A percentile compares a stretch with the other conserved stretches of the same genome.
These are phyloP conservation scores for Leishmania amazonensis DNA, from an alignment of 208 protist genomes.

Conservation along the genomic window DNA sequence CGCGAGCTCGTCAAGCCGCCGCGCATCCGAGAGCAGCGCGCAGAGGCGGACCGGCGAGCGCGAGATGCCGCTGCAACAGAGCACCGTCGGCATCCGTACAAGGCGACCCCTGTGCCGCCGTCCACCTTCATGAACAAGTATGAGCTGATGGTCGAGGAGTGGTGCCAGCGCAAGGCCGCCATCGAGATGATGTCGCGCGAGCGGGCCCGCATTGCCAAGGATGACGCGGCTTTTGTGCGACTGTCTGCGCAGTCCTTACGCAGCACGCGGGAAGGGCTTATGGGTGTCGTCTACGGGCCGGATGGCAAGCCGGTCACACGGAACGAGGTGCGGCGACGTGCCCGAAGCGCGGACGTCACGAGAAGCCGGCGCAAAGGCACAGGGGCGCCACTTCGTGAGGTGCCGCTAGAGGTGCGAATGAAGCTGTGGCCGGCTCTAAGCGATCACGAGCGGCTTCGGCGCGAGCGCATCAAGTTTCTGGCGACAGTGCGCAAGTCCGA, in stretches of 20 bases:
- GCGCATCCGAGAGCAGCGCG: conserved; percentile 49
- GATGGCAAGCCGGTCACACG: conserved; percentile 29
- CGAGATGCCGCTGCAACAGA: conserved; percentile 39
- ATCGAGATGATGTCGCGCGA: conserved; percentile 59
- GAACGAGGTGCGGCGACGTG: conserved; percentile 28
- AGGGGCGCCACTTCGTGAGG: conserved; percentile 25
- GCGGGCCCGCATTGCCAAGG: conserved; percentile 54
- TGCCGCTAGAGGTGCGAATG: conserved; percentile 80
- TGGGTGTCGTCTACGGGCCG: conserved; percentile 41
- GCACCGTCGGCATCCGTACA: conserved; percentile 38
- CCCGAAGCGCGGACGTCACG: conserved; percentile 36
- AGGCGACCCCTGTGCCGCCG: conserved; percentile 71
- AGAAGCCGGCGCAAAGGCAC: not conserved
- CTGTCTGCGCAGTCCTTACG: conserved; percentile 60
- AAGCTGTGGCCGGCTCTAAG: conserved; percentile 81
- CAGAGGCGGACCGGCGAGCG: conserved; percentile 37
- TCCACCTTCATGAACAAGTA: conserved; percentile 92
- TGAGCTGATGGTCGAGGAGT: conserved; percentile 91
- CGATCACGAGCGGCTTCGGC: conserved; percentile 81
- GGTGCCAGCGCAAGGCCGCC: conserved; percentile 79
- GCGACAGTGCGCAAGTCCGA: conserved; percentile 50
- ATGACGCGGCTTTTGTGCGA: conserved; percentile 56
- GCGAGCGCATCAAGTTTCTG: conserved; percentile 67
- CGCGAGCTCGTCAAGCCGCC: conserved; percentile 51
- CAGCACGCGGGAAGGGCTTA: conserved; percentile 49